Evolutionary conservation across 179 eudicot genomes (phyloP).

Genomic region (Corrigiola litoralis): DNA sequence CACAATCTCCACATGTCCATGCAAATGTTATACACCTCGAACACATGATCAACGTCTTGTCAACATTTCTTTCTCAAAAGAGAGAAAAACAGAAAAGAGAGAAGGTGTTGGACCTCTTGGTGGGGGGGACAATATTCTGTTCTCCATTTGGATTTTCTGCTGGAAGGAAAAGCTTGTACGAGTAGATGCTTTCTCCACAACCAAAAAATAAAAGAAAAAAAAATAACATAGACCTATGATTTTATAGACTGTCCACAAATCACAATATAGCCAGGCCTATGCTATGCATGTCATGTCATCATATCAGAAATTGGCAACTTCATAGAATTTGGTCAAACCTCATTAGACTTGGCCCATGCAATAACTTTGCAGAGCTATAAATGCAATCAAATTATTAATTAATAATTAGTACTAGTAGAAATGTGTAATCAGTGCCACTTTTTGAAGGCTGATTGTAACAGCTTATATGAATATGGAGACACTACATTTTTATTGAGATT

Average conservation of each 20-base stretch:
- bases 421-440: conserved; percentile 12
- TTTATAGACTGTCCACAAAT: conserved; percentile 11
- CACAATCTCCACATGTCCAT: conserved; percentile 43
- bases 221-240: background rate
- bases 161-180: background rate
- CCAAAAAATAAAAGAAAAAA: background rate
- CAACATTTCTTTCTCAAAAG: conserved; percentile 23
- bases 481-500: conserved; percentile 2
- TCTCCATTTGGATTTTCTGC: conserved; percentile 18
- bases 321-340: conserved; percentile 19
- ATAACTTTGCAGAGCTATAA: background rate
- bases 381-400: conserved; percentile 7
- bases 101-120: background rate
- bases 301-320: conserved; percentile 9
- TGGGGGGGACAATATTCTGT: conserved; percentile 22
- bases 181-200: conserved; percentile 14
- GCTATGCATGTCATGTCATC: no score
- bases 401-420: background rate
- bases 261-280: conserved; percentile 11
- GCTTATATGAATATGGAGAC: background rate
- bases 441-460: conserved; percentile 1
- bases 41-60: conserved; percentile 25
- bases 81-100: conserved; percentile 12
- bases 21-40: conserved; percentile 27
- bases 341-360: background rate